Evolutionary conservation across 1,139 yeast species (phyloP).

Genomic region (Cylindricascospora bacillispora): DNA sequence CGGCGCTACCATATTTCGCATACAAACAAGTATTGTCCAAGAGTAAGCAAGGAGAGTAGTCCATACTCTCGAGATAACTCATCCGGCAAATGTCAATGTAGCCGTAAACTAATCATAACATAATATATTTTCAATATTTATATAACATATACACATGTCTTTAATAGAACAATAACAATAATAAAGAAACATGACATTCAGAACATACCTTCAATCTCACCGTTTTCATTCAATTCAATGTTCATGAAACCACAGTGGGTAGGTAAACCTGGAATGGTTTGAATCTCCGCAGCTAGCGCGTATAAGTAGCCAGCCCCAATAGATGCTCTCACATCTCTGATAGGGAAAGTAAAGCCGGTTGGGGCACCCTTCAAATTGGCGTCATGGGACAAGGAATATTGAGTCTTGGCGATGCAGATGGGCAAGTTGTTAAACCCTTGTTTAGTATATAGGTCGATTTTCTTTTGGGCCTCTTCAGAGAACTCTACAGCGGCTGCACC

Average conservation of each 20-base stretch:
- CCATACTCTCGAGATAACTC: too few species aligned
- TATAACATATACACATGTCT: too few species aligned
- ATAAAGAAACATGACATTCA: too few species aligned
- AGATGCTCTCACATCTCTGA: constrained; percentile 67
- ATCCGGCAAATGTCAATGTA: too few species aligned
- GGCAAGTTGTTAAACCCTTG: constrained; percentile 70
- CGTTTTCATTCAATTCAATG: constrained; percentile 67
- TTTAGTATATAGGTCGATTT: constrained; percentile 49
- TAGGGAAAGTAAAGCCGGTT: constrained; percentile 63
- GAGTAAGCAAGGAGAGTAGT: too few species aligned
- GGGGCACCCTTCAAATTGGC: constrained; percentile 77
- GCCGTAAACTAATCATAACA: too few species aligned
- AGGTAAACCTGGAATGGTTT: constrained; percentile 76
- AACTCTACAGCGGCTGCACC: constrained; percentile 62
- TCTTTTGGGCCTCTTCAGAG: constrained; percentile 52
- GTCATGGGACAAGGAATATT: constrained; percentile 71
- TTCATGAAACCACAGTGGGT: constrained; percentile 79
- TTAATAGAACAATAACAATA: too few species aligned
- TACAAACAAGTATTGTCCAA: too few species aligned
- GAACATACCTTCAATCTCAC: constrained; percentile 69
- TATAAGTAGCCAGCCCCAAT: constrained; percentile 78
- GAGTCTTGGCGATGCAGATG: constrained; percentile 74
- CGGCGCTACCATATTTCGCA: too few species aligned
- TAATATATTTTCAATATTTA: too few species aligned
- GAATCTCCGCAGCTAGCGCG: constrained; percentile 73